These are phyloP conservation scores for Colletotrichum sp. DNA, from an alignment of 2,329 filamentous ascomycete species.

Conservation along the genomic window DNA sequence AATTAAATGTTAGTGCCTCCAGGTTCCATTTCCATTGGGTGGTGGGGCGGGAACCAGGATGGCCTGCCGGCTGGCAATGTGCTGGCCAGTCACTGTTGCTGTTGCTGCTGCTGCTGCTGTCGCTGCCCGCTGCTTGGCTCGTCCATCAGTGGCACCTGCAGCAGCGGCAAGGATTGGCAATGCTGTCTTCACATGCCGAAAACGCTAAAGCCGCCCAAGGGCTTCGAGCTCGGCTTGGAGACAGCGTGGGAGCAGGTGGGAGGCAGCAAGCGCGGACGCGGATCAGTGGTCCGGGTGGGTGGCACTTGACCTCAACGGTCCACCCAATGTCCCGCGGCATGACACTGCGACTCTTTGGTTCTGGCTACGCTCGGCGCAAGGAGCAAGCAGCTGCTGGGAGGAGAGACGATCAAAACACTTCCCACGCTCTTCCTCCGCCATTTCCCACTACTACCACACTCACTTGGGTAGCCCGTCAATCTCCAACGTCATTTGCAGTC, in stretches of 20 bases:
- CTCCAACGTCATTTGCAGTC: constrained; percentile 1
- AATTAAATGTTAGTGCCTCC: constrained; percentile 26
- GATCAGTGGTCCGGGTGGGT: neutral
- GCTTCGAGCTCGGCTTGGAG: constrained; percentile 2
- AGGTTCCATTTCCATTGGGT: neutral
- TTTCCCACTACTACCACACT: neutral
- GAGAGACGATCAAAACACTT: neutral
- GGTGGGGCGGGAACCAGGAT: neutral
- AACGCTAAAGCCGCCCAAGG: neutral
- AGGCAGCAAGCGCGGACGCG: neutral
- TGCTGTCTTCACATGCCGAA: constrained; percentile 20
- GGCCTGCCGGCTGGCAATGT: neutral
- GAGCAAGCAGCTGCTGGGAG: neutral
- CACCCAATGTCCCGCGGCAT: constrained; percentile 1
- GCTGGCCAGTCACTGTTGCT: neutral
- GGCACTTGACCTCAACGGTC: constrained; percentile 18
- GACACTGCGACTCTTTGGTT: constrained; percentile 6
- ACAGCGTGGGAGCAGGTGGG: neutral
- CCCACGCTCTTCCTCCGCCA: neutral
- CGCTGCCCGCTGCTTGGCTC: neutral
- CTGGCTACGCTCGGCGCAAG: neutral
- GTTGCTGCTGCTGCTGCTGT: neutral
- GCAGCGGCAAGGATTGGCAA: neutral
- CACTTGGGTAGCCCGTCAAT: neutral
- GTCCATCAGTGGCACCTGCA: neutral